Percentiles rank a stretch among this genome's conserved stretches.
Evolutionary conservation across 805 yeast species (phyloP).

Genomic region (Saccharomycopsis amapae): DNA sequence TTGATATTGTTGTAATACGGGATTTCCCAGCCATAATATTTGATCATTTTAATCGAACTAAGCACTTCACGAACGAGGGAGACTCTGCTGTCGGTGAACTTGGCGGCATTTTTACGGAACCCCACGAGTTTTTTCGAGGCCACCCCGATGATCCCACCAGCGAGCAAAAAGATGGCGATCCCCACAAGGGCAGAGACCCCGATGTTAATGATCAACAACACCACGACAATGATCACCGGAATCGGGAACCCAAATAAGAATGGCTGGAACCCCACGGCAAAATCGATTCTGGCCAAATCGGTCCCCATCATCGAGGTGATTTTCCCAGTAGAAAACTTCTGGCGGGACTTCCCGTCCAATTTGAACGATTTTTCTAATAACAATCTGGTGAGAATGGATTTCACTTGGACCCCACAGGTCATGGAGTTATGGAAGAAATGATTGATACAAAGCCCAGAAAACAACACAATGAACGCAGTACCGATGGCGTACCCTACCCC

Average conservation of each 20-base stretch:
- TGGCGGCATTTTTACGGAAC: constrained; percentile 48
- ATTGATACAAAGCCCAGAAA: constrained; percentile 36
- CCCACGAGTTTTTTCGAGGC: constrained; percentile 37
- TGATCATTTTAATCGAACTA: constrained; percentile 59
- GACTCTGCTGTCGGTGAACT: constrained; percentile 59
- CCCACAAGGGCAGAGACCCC: constrained; percentile 70
- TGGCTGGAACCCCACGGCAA: constrained; percentile 56
- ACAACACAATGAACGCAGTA: constrained; percentile 37
- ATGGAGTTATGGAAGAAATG: constrained; percentile 46
- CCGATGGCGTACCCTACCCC: constrained; percentile 62
- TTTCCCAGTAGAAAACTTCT: constrained; percentile 49
- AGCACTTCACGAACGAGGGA: constrained; percentile 54
- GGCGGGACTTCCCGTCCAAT: constrained; percentile 46
- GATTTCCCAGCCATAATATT: constrained; percentile 81
- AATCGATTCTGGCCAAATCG: constrained; percentile 69
- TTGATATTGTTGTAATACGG: constrained; percentile 55
- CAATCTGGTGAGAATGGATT: constrained; percentile 59
- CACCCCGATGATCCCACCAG: constrained; percentile 30
- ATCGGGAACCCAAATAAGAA: constrained; percentile 49
- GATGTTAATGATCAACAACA: constrained; percentile 52
- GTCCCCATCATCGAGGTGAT: constrained; percentile 71
- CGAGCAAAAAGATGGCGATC: constrained; percentile 38
- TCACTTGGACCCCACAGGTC: constrained; percentile 58
- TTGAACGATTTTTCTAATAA: constrained; percentile 56
- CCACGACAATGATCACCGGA: constrained; percentile 57